phyloP scores from a whole-genome alignment of 768 basidiomycete species.

The Gloeophyllum trabeum region DNA sequence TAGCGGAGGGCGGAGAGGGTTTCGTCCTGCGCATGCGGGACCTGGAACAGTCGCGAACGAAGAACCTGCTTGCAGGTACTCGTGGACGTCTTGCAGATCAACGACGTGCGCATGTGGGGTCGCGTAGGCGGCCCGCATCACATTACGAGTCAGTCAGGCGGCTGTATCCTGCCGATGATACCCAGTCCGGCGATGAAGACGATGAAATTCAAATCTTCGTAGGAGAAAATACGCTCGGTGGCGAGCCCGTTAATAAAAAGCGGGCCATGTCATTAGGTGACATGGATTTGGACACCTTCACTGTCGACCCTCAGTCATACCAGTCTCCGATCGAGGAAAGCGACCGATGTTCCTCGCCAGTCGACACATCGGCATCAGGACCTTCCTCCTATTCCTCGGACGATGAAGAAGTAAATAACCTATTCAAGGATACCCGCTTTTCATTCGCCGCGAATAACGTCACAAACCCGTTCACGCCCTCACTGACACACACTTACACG shows the following conservation, averaged over 20 bases:
- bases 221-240: not conserved
- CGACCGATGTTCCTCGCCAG: conserved; percentile 21
- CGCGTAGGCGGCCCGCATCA: not conserved
- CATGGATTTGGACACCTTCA: conserved; percentile 24
- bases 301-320: not conserved
- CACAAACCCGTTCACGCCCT: conserved; percentile 17
- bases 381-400: conserved; percentile 22
- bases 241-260: conserved; percentile 16
- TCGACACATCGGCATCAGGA: conserved; percentile 14
- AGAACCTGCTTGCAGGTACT: conserved; percentile 2
- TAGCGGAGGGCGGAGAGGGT: conserved; percentile 55
- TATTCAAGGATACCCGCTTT: not conserved
- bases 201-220: conserved; percentile 8
- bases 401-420: conserved; percentile 14
- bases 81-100: not conserved
- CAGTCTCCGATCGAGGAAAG: conserved; percentile 6
- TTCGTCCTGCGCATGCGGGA: conserved; percentile 66
- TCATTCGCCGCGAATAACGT: no score
- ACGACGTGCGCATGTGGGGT: not conserved
- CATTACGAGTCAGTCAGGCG: conserved; percentile 1
- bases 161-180: conserved; percentile 9
- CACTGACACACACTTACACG: conserved; percentile 23
- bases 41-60: conserved; percentile 44
- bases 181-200: conserved; percentile 20
- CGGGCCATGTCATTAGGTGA: conserved; percentile 33